Conservation (phyloP, 345 rosid species). For the Hypericum androsaemum region DNA sequence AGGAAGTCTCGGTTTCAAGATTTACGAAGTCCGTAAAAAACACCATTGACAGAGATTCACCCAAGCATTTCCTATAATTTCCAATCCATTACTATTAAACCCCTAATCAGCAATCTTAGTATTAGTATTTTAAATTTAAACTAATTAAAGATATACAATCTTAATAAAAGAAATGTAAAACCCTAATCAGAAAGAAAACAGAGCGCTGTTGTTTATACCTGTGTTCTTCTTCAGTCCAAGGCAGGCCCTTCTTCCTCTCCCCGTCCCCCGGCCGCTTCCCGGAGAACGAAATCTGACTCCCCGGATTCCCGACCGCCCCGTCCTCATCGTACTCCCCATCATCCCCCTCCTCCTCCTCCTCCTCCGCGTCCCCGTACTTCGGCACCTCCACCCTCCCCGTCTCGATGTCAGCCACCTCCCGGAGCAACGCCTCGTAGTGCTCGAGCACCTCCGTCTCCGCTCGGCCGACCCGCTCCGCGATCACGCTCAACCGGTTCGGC, state of each 20-base stretch:
- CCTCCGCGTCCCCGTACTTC: too few relatives aligned
- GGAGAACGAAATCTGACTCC: background rate
- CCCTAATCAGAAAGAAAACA: background rate
- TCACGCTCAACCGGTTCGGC: conserved; percentile 21
- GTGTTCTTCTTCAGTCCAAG: conserved; percentile 30
- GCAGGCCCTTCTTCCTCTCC: conserved; percentile 22
- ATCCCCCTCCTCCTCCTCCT: conserved; percentile 14
- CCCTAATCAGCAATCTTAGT: too few relatives aligned
- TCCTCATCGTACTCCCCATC: background rate
- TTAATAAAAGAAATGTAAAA: background rate
- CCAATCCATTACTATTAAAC: too few relatives aligned
- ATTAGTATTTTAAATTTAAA: background rate
- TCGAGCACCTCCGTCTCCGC: conserved; percentile 7
- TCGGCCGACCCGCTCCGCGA: conserved; percentile 19
- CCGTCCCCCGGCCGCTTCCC: conserved; percentile 3
- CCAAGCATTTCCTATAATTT: too few relatives aligned
- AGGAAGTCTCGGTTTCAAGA: too few relatives aligned
- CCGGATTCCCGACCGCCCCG: too few relatives aligned
- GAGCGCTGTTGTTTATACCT: too few relatives aligned
- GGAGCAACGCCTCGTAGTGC: conserved; percentile 22
- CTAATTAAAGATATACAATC: background rate
- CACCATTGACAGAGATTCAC: too few relatives aligned
- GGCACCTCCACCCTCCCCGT: conserved; percentile 21
- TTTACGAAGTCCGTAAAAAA: too few relatives aligned
- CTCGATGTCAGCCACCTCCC: conserved; percentile 21